Evolutionary conservation across 148 eudicot genomes (phyloP).

Genomic region (Rhododendron henanense): DNA sequence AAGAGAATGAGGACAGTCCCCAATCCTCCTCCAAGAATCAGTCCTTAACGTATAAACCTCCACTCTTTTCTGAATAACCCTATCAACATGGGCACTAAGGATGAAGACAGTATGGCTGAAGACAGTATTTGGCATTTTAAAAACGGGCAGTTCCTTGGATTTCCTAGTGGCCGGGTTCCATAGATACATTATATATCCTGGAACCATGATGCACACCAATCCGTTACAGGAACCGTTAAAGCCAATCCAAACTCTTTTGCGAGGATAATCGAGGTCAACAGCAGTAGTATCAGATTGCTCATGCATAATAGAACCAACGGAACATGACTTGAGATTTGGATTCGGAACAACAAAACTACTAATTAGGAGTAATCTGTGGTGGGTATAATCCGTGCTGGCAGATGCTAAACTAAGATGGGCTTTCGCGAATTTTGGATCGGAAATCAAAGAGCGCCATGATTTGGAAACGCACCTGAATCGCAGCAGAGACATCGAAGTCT

Average conservation of each 20-base stretch:
- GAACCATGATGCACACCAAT: conserved; percentile 32
- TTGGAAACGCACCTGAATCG: too few species aligned
- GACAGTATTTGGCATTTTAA: background rate
- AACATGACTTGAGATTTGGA: too few species aligned
- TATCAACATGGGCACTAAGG: too few species aligned
- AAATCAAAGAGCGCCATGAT: too few species aligned
- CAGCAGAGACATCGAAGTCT: too few species aligned
- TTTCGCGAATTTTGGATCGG: too few species aligned
- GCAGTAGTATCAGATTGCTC: conserved; percentile 1
- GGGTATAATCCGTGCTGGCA: too few species aligned
- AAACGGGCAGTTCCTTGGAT: background rate
- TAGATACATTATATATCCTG: background rate
- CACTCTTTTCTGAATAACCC: conserved; percentile 14
- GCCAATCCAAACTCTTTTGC: conserved; percentile 19
- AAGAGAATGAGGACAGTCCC: conserved; percentile 11
- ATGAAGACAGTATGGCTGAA: background rate
- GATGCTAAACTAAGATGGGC: too few species aligned
- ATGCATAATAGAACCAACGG: background rate
- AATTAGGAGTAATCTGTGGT: background rate
- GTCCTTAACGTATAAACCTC: background rate
- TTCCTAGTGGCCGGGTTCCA: conserved; percentile 42
- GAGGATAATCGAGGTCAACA: conserved; percentile 24
- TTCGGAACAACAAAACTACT: too few species aligned
- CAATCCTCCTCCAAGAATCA: background rate
- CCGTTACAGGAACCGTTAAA: conserved; percentile 45